Percentiles rank a stretch among this genome's conserved stretches.
Conservation (phyloP, 129 eudicot species). For the Silybum marianum region DNA sequence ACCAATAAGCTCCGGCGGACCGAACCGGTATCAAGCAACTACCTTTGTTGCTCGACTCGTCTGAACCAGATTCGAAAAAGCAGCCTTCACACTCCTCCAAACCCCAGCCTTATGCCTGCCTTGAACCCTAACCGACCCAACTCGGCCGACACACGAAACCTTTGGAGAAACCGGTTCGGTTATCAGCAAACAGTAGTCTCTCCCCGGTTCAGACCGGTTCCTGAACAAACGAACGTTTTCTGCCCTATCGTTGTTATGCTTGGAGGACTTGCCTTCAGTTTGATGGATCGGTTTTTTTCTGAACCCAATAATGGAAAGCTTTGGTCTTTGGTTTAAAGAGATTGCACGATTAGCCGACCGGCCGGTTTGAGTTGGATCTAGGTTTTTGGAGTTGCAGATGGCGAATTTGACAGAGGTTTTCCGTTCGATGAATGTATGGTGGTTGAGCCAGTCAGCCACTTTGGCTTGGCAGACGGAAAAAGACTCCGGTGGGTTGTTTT, state of each 20-base stretch:
- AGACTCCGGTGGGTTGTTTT: constrained; percentile 54
- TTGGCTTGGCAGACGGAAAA: constrained; percentile 40
- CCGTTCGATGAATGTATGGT: constrained; percentile 48
- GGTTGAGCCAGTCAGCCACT: constrained; percentile 52
- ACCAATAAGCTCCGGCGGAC: constrained; percentile 7
- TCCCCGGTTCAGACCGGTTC: constrained; percentile 62
- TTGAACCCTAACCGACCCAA: constrained; percentile 38
- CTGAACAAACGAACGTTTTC: constrained; percentile 39
- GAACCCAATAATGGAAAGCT: constrained; percentile 46
- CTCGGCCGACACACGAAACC: constrained; percentile 66
- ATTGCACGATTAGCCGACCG: constrained; percentile 27
- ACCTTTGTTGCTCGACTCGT: constrained; percentile 30
- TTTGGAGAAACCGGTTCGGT: constrained; percentile 60
- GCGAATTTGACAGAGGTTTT: constrained; percentile 48
- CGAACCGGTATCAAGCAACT: constrained; percentile 15
- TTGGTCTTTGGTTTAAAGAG: constrained; percentile 26
- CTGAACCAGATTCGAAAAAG: constrained; percentile 33
- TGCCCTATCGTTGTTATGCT: not conserved
- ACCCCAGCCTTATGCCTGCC: constrained; percentile 29
- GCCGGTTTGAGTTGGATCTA: constrained; percentile 25
- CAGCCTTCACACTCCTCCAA: constrained; percentile 43
- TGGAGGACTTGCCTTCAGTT: constrained; percentile 15
- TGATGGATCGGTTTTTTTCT: constrained; percentile 29
- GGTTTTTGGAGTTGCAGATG: constrained; percentile 9
- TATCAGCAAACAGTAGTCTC: constrained; percentile 31